phyloP scores from a whole-genome alignment of 2,329 filamentous ascomycete genomes.

The Orbilia quercus region DNA sequence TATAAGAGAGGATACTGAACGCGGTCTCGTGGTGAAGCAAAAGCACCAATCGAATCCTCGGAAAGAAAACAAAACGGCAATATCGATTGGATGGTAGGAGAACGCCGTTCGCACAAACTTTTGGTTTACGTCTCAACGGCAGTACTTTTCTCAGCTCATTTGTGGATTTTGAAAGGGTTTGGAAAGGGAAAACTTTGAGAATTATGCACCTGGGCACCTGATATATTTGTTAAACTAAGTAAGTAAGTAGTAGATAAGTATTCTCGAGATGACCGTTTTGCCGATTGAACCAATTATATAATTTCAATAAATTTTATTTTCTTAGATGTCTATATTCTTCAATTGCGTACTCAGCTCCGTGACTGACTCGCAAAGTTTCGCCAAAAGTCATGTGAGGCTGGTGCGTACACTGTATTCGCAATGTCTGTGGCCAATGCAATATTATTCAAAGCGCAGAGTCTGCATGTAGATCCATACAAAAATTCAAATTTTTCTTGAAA shows the following conservation, averaged over 20 bases:
- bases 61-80: not conserved
- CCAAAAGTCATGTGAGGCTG: slow-evolving; percentile 17
- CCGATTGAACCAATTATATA: not conserved
- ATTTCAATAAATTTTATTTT: not conserved
- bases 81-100: slow-evolving; percentile 7
- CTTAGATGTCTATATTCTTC: too few species aligned
- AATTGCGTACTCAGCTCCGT: not conserved
- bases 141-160: too few species aligned
- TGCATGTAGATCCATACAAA: slow-evolving; percentile 20
- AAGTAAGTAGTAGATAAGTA: not conserved
- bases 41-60: too few species aligned
- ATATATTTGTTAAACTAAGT: too few species aligned
- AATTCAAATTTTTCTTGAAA: not conserved
- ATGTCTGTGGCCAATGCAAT: not conserved
- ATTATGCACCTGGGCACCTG: not conserved
- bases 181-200: not conserved
- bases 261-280: not conserved
- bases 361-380: not conserved
- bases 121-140: too few species aligned
- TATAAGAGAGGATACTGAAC: not conserved
- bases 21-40: too few species aligned
- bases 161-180: not conserved
- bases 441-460: not conserved
- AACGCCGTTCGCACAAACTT: not conserved
- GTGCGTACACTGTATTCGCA: not conserved